phyloP scores from a whole-genome alignment of 495 filamentous ascomycete genomes.

The Friedmanniomyces simplex region DNA sequence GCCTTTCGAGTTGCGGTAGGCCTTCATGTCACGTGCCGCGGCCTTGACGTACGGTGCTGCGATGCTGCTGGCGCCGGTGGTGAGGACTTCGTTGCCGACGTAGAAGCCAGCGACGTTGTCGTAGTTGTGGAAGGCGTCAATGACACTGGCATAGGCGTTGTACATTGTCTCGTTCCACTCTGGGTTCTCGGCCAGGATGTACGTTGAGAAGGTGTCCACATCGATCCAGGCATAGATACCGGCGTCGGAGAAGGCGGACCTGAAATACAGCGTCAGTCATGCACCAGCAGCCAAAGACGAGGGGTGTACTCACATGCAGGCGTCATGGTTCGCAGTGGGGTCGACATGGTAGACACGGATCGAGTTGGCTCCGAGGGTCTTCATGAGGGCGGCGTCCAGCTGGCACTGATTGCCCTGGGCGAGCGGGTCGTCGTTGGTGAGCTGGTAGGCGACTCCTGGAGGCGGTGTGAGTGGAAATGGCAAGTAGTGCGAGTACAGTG shows the following conservation, averaged over 20 bases:
- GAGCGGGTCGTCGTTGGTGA: slow-evolving; percentile 60
- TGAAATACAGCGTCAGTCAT: not conserved
- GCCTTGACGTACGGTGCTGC: slow-evolving; percentile 77
- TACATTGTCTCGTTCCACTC: slow-evolving; percentile 64
- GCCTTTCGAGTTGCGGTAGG: slow-evolving; percentile 63
- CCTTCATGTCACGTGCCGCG: slow-evolving; percentile 70
- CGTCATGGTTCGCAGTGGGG: slow-evolving; percentile 53
- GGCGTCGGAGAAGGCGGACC: slow-evolving; percentile 50
- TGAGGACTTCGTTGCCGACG: slow-evolving; percentile 79
- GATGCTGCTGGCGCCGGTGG: slow-evolving; percentile 44
- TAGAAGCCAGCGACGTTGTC: slow-evolving; percentile 76
- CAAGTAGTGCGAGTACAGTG: not conserved
- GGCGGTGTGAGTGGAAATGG: not conserved
- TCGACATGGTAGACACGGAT: slow-evolving; percentile 90
- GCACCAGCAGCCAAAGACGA: not conserved
- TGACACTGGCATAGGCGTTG: slow-evolving; percentile 54
- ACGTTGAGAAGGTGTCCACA: slow-evolving; percentile 71
- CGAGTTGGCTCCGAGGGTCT: slow-evolving; percentile 67
- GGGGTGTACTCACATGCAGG: slow-evolving; percentile 59
- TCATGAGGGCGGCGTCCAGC: slow-evolving; percentile 68
- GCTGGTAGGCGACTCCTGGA: slow-evolving; percentile 53
- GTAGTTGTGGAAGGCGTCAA: slow-evolving; percentile 69
- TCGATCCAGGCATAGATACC: slow-evolving; percentile 80
- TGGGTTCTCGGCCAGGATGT: slow-evolving; percentile 43
- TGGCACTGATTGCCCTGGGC: slow-evolving; percentile 64